phyloP scores from a whole-genome alignment of 768 basidiomycete genomes.

The Tephrocybe sp. region DNA sequence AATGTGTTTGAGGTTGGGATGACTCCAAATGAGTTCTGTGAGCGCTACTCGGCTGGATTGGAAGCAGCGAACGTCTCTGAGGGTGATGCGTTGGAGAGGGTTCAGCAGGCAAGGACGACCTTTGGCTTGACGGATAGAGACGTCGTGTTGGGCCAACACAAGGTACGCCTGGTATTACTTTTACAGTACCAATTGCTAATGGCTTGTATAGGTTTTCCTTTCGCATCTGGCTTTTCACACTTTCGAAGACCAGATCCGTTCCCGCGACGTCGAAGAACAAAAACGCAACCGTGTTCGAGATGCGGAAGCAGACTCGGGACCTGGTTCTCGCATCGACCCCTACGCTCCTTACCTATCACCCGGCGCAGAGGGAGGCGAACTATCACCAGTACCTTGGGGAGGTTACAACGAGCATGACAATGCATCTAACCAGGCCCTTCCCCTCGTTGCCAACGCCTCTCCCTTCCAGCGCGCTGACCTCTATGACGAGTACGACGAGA shows the following conservation, averaged over 20 bases:
- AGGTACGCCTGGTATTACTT: conserved; percentile 48
- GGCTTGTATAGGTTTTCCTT: conserved; percentile 71
- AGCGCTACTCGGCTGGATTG: conserved; percentile 76
- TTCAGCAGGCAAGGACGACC: conserved; percentile 57
- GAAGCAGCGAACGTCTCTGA: conserved; percentile 54
- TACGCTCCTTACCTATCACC: conserved; percentile 76
- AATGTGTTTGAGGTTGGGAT: conserved; percentile 83
- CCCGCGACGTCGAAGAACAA: conserved; percentile 82
- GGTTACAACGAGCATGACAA: conserved; percentile 56
- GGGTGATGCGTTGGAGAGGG: conserved; percentile 57
- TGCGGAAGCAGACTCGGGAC: conserved; percentile 70
- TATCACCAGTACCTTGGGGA: conserved; percentile 28
- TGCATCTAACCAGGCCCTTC: conserved; percentile 70
- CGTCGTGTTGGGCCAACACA: conserved; percentile 78
- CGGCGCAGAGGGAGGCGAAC: conserved; percentile 40
- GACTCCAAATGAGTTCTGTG: conserved; percentile 83
- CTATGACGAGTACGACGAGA: conserved; percentile 79
- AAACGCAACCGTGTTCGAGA: conserved; percentile 78
- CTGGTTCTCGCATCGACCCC: conserved; percentile 63
- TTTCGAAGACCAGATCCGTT: conserved; percentile 85
- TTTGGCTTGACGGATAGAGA: conserved; percentile 67
- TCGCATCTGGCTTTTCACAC: conserved; percentile 83
- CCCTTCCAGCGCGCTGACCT: conserved; percentile 76
- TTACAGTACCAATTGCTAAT: neutral
- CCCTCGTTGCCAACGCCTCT: conserved; percentile 81